A percentile compares a stretch with the other conserved stretches of the same genome.
Evolutionary conservation across 257 asterid species (phyloP).

Genomic region (Lycium ferocissimum): DNA sequence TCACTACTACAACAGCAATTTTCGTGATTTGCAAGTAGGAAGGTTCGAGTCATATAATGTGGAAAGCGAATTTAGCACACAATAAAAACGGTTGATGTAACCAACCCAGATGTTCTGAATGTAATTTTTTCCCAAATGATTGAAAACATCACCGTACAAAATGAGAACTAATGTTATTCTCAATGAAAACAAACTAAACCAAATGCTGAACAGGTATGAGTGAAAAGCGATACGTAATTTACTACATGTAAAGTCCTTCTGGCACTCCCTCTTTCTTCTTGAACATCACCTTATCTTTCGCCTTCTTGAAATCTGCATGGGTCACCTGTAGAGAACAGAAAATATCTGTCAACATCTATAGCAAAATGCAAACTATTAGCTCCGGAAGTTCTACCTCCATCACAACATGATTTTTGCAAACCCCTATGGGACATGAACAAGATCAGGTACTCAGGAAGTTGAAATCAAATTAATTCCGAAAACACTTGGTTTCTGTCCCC

Average conservation of each 20-base stretch:
- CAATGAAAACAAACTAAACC: neutral
- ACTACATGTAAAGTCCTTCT: constrained; percentile 60
- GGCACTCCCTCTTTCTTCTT: constrained; percentile 67
- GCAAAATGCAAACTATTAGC: neutral
- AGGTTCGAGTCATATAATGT: neutral
- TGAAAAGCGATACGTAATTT: neutral
- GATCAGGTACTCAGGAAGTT: neutral
- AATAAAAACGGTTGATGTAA: neutral
- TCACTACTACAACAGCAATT: neutral
- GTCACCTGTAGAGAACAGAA: constrained; percentile 38
- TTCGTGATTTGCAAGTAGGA: neutral
- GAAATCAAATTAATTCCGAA: neutral
- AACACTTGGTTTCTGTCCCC: neutral
- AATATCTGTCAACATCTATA: neutral
- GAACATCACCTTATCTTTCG: constrained; percentile 65
- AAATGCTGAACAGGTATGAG: neutral
- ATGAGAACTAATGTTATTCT: constrained; percentile 1
- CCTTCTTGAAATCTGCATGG: constrained; percentile 62
- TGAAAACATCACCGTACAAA: constrained; percentile 23
- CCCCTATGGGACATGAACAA: neutral
- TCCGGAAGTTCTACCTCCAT: neutral
- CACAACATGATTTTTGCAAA: neutral
- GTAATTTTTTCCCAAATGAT: neutral
- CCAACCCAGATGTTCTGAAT: neutral
- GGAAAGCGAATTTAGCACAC: neutral